Evolutionary conservation across 2,329 filamentous ascomycete species (phyloP).

Genomic region (Trichoderma sp.): DNA sequence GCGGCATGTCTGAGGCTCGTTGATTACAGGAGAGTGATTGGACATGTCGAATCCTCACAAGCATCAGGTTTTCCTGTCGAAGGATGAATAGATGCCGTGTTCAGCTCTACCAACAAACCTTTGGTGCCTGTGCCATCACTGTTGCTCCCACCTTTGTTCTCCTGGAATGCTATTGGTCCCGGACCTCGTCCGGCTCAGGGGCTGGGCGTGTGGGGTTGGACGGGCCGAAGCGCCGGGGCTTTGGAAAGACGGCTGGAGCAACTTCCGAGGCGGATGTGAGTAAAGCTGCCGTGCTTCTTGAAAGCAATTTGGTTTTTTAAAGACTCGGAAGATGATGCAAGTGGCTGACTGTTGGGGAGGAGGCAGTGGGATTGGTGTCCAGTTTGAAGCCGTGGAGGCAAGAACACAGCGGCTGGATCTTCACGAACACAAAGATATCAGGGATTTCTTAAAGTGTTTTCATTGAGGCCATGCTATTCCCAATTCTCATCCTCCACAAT

Average conservation of each 20-base stretch:
- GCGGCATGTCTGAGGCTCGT: not conserved
- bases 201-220: constrained; percentile 7
- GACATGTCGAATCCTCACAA: not conserved
- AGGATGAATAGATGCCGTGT: not conserved
- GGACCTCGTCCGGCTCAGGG: constrained; percentile 2
- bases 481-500: not conserved
- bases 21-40: not conserved
- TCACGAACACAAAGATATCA: not conserved
- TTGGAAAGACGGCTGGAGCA: not conserved
- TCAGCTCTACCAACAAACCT: not conserved
- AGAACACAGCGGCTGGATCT: not conserved
- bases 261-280: not conserved
- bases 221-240: constrained; percentile 12
- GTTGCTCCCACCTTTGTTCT: not conserved
- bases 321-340: not conserved
- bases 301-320: too few relatives aligned
- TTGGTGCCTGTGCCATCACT: not conserved
- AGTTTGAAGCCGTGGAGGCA: not conserved
- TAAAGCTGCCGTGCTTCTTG: not conserved
- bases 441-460: not conserved
- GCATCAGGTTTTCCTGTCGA: too few relatives aligned
- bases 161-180: not conserved
- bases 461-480: not conserved
- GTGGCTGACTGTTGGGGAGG: not conserved
- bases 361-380: not conserved